Evolutionary conservation across 2,329 filamentous ascomycete species (phyloP).

Genomic region (Cryphonectria carpinicola): DNA sequence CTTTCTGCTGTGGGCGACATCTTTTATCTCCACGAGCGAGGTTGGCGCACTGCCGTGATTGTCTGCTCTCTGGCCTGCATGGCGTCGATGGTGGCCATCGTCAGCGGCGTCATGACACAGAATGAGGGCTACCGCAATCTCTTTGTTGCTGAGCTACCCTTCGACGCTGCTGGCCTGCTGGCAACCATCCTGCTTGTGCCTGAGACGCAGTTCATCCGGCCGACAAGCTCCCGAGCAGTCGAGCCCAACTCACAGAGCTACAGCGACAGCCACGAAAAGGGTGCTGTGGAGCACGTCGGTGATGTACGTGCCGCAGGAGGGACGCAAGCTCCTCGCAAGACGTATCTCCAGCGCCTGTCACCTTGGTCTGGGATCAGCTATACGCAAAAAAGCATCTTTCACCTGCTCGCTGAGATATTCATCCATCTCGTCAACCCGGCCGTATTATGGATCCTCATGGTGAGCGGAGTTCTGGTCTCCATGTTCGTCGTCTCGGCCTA

Average conservation of each 20-base stretch:
- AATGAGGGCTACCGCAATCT: constrained; percentile 36
- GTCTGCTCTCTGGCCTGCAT: constrained; percentile 39
- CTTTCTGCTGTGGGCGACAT: constrained; percentile 40
- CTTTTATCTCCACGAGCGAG: constrained; percentile 40
- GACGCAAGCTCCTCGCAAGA: not conserved
- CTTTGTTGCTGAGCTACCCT: constrained; percentile 38
- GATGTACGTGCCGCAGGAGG: not conserved
- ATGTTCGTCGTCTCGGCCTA: constrained; percentile 31
- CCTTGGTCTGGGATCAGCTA: constrained; percentile 21
- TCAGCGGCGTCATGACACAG: constrained; percentile 36
- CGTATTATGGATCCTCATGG: constrained; percentile 33
- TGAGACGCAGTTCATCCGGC: constrained; percentile 34
- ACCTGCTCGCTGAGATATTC: constrained; percentile 30
- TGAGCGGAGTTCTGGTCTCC: constrained; percentile 31
- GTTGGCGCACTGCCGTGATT: constrained; percentile 36
- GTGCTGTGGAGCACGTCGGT: constrained; percentile 9
- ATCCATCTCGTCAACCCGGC: constrained; percentile 31
- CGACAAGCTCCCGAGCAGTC: not conserved
- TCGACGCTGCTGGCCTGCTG: constrained; percentile 35
- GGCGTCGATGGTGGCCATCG: constrained; percentile 36
- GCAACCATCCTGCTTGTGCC: constrained; percentile 36
- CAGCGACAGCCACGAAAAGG: constrained; percentile 10
- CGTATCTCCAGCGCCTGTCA: constrained; percentile 20
- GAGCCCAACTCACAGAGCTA: not conserved
- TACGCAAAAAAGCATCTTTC: constrained; percentile 25